These are phyloP conservation scores for Lentinula aciculospora DNA, from an alignment of 768 basidiomycete genomes.

Conservation along the genomic window DNA sequence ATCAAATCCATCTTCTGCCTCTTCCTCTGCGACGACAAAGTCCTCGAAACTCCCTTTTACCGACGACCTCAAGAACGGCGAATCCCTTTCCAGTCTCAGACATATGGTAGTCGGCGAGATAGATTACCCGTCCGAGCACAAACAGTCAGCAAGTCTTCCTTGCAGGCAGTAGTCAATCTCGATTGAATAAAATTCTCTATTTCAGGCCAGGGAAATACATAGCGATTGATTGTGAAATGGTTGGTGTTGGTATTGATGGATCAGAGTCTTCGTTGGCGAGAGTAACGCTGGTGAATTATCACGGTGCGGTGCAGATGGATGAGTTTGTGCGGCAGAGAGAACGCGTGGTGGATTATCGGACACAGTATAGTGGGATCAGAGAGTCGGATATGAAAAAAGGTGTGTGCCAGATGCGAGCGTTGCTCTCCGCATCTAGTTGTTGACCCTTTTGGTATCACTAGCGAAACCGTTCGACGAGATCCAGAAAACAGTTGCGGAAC, in stretches of 20 bases:
- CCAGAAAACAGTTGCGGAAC: slow-evolving; percentile 69
- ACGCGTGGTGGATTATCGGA: slow-evolving; percentile 88
- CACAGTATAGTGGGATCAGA: slow-evolving; percentile 83
- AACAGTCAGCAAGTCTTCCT: slow-evolving; percentile 31
- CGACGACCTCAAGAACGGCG: slow-evolving; percentile 35
- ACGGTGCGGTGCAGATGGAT: slow-evolving; percentile 76
- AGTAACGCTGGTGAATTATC: slow-evolving; percentile 85
- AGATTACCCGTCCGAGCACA: slow-evolving; percentile 25
- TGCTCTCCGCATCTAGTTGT: too few species aligned
- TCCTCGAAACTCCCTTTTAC: not conserved
- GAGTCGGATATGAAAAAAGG: slow-evolving; percentile 68
- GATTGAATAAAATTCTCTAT: slow-evolving; percentile 2
- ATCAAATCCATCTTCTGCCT: not conserved
- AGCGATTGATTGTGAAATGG: slow-evolving; percentile 96
- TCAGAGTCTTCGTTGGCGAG: slow-evolving; percentile 82
- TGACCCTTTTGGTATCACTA: slow-evolving; percentile 17
- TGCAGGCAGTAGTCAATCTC: not conserved
- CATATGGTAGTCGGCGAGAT: slow-evolving; percentile 49
- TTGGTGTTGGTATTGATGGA: slow-evolving; percentile 85
- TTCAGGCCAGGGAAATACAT: slow-evolving; percentile 68
- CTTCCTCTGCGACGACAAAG: not conserved
- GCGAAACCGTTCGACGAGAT: slow-evolving; percentile 77
- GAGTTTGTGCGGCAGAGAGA: slow-evolving; percentile 85
- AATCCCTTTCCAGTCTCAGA: slow-evolving; percentile 39
- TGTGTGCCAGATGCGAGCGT: slow-evolving; percentile 19